Conservation (phyloP, 208 protist species). For the Ichthyophonus hoferi region DNA sequence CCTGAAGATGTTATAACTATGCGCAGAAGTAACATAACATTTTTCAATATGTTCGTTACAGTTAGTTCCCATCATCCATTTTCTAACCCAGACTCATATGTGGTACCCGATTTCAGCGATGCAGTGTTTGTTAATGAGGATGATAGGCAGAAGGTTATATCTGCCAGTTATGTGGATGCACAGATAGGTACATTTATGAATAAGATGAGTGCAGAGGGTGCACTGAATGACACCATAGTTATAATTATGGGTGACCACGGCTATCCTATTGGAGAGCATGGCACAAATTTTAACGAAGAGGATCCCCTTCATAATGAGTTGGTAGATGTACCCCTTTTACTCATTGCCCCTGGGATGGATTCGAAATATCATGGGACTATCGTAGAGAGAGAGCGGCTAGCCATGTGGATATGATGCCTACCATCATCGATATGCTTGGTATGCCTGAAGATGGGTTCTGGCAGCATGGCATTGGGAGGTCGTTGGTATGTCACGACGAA, state of each 20-base stretch:
- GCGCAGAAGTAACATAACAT: background rate
- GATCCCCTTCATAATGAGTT: background rate
- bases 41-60: background rate
- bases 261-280: background rate
- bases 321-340: background rate
- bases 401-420: background rate
- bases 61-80: background rate
- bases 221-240: background rate
- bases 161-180: background rate
- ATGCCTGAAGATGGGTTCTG: background rate
- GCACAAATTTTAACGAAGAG: background rate
- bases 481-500: background rate
- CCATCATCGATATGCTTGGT: background rate
- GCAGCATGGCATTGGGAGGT: background rate
- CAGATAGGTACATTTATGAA: background rate
- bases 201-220: background rate
- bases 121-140: background rate
- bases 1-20: background rate
- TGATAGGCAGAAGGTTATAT: background rate
- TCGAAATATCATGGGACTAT: background rate
- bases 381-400: background rate
- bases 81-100: background rate
- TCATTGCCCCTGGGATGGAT: background rate
- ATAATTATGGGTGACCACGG: background rate
- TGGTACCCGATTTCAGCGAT: background rate